Percentiles rank a stretch among this genome's conserved stretches.
Evolutionary conservation across 257 asterid genomes (phyloP).

Genomic region (Prunella vulgaris): DNA sequence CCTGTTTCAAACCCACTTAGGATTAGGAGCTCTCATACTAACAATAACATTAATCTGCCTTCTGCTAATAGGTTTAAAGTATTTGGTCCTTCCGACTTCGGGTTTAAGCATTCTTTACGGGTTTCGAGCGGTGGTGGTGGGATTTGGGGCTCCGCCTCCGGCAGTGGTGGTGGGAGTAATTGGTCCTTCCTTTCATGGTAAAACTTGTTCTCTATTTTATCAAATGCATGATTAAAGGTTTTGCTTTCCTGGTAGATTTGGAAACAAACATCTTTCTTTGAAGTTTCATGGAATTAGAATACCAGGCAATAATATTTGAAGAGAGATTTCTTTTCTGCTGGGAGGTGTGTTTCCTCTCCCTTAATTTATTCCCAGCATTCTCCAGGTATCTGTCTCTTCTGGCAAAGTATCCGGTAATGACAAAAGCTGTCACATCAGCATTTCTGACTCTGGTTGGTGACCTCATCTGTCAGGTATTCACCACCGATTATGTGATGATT

Average conservation of each 20-base stretch:
- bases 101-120: slow-evolving; percentile 27
- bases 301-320: too few species aligned
- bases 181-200: slow-evolving; percentile 68
- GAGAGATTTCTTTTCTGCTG: too few species aligned
- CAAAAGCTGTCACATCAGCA: slow-evolving; percentile 80
- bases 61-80: slow-evolving; percentile 29
- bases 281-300: too few species aligned
- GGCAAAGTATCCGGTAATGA: slow-evolving; percentile 64
- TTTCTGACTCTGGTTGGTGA: slow-evolving; percentile 63
- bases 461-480: slow-evolving; percentile 75
- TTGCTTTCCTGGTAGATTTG: not conserved
- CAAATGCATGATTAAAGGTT: not conserved
- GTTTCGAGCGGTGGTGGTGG: slow-evolving; percentile 48
- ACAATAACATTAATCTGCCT: slow-evolving; percentile 19
- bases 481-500: not conserved
- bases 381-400: slow-evolving; percentile 73
- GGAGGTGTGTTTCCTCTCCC: too few species aligned
- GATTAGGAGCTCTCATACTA: not conserved
- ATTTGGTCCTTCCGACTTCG: slow-evolving; percentile 20
- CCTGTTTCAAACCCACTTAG: slow-evolving; percentile 16
- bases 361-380: not conserved
- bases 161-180: slow-evolving; percentile 28
- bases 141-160: slow-evolving; percentile 32
- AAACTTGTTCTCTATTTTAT: too few species aligned
- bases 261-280: too few species aligned